These are phyloP conservation scores for Agrocybe pediades DNA, from an alignment of 768 basidiomycete species.

Conservation along the genomic window DNA sequence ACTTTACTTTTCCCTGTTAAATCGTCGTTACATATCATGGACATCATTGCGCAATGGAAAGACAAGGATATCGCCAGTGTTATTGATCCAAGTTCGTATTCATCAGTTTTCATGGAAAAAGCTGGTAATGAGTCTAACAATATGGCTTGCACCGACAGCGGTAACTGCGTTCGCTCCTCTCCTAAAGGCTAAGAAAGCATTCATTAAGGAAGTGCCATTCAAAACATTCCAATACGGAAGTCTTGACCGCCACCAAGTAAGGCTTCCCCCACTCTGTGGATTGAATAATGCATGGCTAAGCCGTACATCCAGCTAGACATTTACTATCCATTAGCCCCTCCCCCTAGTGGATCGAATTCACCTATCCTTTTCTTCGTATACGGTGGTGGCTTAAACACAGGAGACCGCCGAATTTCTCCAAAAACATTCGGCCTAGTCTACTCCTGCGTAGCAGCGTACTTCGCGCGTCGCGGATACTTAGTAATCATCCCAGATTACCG, in stretches of 20 bases:
- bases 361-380: conserved; percentile 67
- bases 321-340: conserved; percentile 52
- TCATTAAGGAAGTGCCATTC: conserved; percentile 48
- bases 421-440: conserved; percentile 54
- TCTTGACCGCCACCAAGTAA: conserved; percentile 51
- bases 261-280: not conserved
- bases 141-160: conserved; percentile 32
- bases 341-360: conserved; percentile 24
- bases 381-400: conserved; percentile 63
- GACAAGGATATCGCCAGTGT: conserved; percentile 21
- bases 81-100: conserved; percentile 26
- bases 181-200: conserved; percentile 44
- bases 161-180: conserved; percentile 49
- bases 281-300: not conserved
- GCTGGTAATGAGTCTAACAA: not conserved
- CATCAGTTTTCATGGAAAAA: conserved; percentile 9
- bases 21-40: conserved; percentile 9
- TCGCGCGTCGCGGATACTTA: conserved; percentile 57
- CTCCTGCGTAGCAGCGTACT: conserved; percentile 61
- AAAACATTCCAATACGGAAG: conserved; percentile 60
- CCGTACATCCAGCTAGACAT: conserved; percentile 55
- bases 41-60: conserved; percentile 21
- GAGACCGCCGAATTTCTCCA: conserved; percentile 45
- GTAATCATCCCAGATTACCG: conserved; percentile 74
- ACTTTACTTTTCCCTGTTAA: not conserved